phyloP scores from a whole-genome alignment of 371 early-diverging fungal species.

The Mortierella sp. region DNA sequence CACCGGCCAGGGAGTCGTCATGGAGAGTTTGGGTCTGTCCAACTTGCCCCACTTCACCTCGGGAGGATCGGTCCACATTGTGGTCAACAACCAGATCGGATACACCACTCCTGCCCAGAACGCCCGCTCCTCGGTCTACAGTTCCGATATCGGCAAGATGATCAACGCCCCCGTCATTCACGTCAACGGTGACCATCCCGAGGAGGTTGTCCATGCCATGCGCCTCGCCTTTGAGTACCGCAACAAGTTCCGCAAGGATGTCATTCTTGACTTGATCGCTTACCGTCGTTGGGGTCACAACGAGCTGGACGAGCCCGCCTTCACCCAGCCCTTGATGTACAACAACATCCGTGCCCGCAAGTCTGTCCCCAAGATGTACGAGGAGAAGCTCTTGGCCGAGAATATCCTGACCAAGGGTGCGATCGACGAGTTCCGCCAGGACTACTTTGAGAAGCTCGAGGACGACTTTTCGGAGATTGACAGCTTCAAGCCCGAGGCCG shows the following conservation, averaged over 20 bases:
- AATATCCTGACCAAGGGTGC: conserved; percentile 59
- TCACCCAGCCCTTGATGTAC: conserved; percentile 98
- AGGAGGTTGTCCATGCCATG: conserved; percentile 91
- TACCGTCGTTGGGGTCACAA: conserved; percentile 98
- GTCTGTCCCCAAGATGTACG: conserved; percentile 87
- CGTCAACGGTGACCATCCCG: conserved; percentile 96
- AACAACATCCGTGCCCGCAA: conserved; percentile 86
- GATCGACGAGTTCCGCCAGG: conserved; percentile 65
- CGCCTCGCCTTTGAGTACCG: conserved; percentile 92
- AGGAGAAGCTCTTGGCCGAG: conserved; percentile 71
- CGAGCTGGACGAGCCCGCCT: conserved; percentile 97
- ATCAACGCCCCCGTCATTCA: conserved; percentile 96
- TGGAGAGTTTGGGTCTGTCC: conserved; percentile 93
- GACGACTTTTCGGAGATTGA: conserved; percentile 70
- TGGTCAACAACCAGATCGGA: conserved; percentile 98
- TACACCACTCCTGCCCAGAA: conserved; percentile 96
- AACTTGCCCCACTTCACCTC: conserved; percentile 93
- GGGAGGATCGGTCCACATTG: conserved; percentile 95
- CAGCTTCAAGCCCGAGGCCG: conserved; percentile 66
- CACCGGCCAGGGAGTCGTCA: conserved; percentile 92
- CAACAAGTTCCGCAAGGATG: conserved; percentile 91
- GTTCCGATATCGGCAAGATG: conserved; percentile 95
- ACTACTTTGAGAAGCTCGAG: conserved; percentile 71
- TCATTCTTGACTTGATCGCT: conserved; percentile 93
- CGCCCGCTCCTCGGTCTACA: conserved; percentile 91